phyloP scores from a whole-genome alignment of 106 monocot species.

The Acanthochlamys bracteata region DNA sequence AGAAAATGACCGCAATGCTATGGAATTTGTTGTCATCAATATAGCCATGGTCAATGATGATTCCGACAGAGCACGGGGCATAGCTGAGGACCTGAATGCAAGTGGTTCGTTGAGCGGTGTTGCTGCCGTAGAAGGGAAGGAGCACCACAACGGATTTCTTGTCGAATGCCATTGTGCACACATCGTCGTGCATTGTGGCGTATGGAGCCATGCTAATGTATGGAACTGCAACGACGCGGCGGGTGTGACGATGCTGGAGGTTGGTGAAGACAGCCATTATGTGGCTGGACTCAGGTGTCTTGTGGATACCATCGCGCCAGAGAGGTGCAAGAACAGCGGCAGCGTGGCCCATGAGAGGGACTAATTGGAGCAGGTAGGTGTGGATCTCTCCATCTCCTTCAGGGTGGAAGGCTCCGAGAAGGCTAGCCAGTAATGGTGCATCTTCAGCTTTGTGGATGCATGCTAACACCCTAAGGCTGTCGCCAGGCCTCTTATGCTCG shows the following conservation, averaged over 20 bases:
- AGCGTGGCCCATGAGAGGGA: conserved; percentile 3
- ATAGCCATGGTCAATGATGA: neutral
- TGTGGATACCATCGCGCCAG: neutral
- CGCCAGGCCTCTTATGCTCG: conserved; percentile 5
- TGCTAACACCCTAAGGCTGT: neutral
- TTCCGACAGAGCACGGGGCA: conserved; percentile 3
- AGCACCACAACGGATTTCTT: neutral
- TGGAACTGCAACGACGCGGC: neutral
- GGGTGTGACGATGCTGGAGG: neutral
- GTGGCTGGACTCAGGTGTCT: neutral
- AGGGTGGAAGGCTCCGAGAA: neutral
- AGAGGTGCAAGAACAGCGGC: neutral
- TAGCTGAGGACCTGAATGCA: neutral
- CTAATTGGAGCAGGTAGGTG: conserved; percentile 3
- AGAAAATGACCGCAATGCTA: too few relatives aligned
- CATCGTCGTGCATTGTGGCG: conserved; percentile 1
- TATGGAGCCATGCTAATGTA: neutral
- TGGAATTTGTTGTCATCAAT: too few relatives aligned
- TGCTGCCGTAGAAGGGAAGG: neutral
- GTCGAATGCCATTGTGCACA: neutral
- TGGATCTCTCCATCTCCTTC: neutral
- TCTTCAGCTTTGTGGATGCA: neutral
- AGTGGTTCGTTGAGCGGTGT: neutral
- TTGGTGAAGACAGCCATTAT: neutral
- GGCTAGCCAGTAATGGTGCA: neutral